Base-by-base conservation (phyloP, 2,329 filamentous ascomycete genomes). In the Fusarium protoensiforme region DNA sequence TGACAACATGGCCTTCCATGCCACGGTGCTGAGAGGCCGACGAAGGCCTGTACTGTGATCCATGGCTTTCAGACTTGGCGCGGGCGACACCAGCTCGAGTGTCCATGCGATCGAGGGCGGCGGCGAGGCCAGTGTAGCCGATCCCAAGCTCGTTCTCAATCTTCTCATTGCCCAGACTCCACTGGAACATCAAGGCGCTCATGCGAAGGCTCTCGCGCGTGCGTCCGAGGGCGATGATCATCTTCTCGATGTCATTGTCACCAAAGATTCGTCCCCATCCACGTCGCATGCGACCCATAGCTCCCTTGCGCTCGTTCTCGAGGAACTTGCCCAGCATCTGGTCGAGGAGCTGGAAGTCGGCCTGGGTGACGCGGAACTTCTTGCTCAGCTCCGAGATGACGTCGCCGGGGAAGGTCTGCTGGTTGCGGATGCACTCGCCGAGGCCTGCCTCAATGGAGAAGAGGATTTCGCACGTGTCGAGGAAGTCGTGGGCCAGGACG, bases 381-480 rank as follows among this genome's bases (percentile, higher is more conserved):
- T 87, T 88, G 75, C 90, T 89, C 54, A 93, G 84, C 79, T 92
- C 91, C n/a, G 85, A 82, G 33, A 89, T 84, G 80, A 92, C 88
- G 64, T 93, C 91, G 6, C 81, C 75, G 0, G 91, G 90, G 20
- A 93, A 85, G 18, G 85, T 82, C 72, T 89, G 87, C 18, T 84
- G 82, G 22, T 84, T 85, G 43, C 85, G 84, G 33, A 84, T 80
- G 51, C 85, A 87, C 74, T 90, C 87, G n/a, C 83, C 81, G 61
- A 93, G 85, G 7, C 92, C 92, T 24, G 89, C 87, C 80, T 93
- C 91, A 69, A 93, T 90, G n/a, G 89, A 88, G 85, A 91, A 92
- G 46, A 93, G 84, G 46, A 91, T 88, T 62, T 90, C 87, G 78
- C 89, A 92, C 7, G 90, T 89, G 64, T 93, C 91, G 66, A 94